Base-by-base conservation (phyloP, 139 green algal species). In the Pleodorina starrii region DNA sequence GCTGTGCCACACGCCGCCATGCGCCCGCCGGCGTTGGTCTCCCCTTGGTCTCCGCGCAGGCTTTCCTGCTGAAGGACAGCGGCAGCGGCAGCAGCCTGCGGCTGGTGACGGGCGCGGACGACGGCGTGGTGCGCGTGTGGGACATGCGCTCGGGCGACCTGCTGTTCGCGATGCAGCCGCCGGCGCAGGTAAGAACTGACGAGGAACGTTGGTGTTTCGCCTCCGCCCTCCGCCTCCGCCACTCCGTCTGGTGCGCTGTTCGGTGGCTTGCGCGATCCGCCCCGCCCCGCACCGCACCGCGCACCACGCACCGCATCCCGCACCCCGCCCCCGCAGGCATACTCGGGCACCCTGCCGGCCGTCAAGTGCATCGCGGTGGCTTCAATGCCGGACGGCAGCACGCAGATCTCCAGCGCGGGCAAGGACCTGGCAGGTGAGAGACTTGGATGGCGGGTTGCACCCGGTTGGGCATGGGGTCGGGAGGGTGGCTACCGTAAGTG, bases 131-230 rank as follows among this genome's bases (percentile, higher is more conserved):
- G 17, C 78, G 78, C 10, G 78, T 85, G 78, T 85, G 78, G 78
- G 78, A 85, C 50, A 85, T 85, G 78, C 78, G 78, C 4, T 73
- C 51, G 0, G 78, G 78, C 19, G 78, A 85, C 57, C 78, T 85
- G 51, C 50, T 85, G 35, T 85, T 85, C 78, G 78, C 78, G 19
- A 85, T 85, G 78, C 78, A 85, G 50, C 78, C 78, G 78, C 54
- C 78, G 36, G 32, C 42, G 54, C 78, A 85, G 78, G 78, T 85
- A 48, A 42, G n/a, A n/a, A n/a, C n/a, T n/a, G n/a, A n/a, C n/a
- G n/a, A n/a, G n/a, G n/a, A n/a, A n/a, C n/a, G n/a, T n/a, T n/a
- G n/a, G n/a, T n/a, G n/a, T n/a, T n/a, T n/a, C n/a, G n/a, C n/a
- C n/a, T n/a, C n/a, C n/a, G n/a, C n/a, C n/a, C n/a, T n/a, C n/a